Base-by-base conservation (phyloP, 495 filamentous ascomycete species). In the Podospora pseudoanserina region DNA sequence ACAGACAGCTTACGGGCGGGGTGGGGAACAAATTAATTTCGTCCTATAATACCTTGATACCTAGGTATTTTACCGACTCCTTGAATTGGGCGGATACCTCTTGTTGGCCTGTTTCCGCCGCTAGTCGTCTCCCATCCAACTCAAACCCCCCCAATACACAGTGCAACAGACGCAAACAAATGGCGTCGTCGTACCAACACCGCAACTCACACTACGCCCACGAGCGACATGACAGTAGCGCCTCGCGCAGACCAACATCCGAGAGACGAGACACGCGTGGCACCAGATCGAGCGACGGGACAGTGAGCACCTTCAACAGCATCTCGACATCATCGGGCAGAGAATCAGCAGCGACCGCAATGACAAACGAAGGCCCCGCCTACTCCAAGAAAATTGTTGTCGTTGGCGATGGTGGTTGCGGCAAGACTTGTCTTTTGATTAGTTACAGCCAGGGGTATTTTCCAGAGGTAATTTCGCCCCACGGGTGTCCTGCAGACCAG, bases 351-450 rank as follows among this genome's bases (percentile, higher is more conserved):
- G 89, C 86, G 19, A 97, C 93, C 39, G 89, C 91, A 79, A 87
- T 95, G 78, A 97, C 93, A 20, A 82, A 61, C 26, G 30, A 93
- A 87, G 91, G 91, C 4, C 93, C 94, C 1, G 88, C 91, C 62
- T 99, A 93, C 79, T 97, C 93, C 68, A 99, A 99, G 84, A 99
- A 99, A 84, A 93, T 99, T 72, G 95, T 99, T 23, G 95, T 99
- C 20, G 95, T 99, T 26, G 95, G 95, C 64, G 95, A 99, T 79
- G 95, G 95, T 68, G 95, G 95, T 65, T 99, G 95, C 79, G 95
- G 95, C 72, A 99, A 99, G 89, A 99, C 95, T 5, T 99, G 96
- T 84, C 81, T 99, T 67, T 82, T 99, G 81, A 99, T 99, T 77
- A 97, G 93, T 76, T 99, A 98, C 79, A 96, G 92, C 69, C 92